These are phyloP conservation scores for Penicillium macrosclerotiorum DNA, from an alignment of 495 filamentous ascomycete species.

Conservation along the genomic window DNA sequence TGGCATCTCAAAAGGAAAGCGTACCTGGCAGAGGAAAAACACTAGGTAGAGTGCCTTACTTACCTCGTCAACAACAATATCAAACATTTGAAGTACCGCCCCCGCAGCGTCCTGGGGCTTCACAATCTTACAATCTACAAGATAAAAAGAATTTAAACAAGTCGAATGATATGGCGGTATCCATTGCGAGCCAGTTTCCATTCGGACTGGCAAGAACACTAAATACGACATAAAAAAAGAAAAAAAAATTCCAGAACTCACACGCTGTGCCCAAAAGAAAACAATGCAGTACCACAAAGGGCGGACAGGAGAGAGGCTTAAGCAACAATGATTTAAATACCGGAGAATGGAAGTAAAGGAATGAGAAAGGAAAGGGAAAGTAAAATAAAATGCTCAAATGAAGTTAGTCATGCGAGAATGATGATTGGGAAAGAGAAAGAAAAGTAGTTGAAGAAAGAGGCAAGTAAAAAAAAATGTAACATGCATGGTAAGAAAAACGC, in stretches of 20 bases:
- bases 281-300: constrained; percentile 30
- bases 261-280: constrained; percentile 36
- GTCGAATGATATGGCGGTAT: no score
- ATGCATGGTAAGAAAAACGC: constrained; percentile 23
- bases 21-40: constrained; percentile 3
- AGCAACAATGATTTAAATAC: not conserved
- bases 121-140: no score
- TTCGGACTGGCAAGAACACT: no score
- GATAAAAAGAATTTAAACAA: no score
- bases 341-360: not conserved
- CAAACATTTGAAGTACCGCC: no score
- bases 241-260: constrained; percentile 27
- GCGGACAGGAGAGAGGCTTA: not conserved
- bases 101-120: no score
- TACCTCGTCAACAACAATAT: no score
- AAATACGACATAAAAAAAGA: constrained; percentile 25
- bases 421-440: constrained; percentile 13
- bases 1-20: constrained; percentile 4
- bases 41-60: not conserved
- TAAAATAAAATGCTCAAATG: constrained; percentile 18
- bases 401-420: constrained; percentile 1
- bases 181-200: no score
- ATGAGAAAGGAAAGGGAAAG: constrained; percentile 7
- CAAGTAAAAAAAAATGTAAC: constrained; percentile 11
- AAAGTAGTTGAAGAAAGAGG: no score